Evolutionary conservation across 2,329 filamentous ascomycete genomes (phyloP), one percentile per base, ranked within the genome.

Genomic region (Diaporthe humulicola): DNA sequence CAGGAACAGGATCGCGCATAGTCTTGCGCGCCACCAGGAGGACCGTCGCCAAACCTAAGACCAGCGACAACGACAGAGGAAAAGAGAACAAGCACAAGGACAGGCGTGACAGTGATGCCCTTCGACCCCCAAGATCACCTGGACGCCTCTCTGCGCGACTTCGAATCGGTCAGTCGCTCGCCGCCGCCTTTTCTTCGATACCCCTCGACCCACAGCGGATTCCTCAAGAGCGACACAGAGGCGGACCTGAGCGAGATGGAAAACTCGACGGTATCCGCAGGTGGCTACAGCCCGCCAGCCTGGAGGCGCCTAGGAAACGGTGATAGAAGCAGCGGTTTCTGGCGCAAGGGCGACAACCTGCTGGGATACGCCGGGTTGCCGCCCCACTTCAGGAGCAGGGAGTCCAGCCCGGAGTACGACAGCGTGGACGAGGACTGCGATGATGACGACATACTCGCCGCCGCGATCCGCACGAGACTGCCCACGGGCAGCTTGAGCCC

Each of bases 281-380:
- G 88, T 86, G 89, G 89, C 76, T 91, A 89, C 85, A 90, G 88
- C 80, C 90, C 90, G 73, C 90, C 90, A 77, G 90, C 90, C 64
- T 91, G 90, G 90, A 86, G 88, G 80, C 88, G 89, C 78, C 88
- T 91, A 83, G 87, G 86, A 85, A 91, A 90, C 86, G 90, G 89
- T 79, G 86, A 87, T 78, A 86, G 87, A 80, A 90, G 87, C 82
- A 89, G 86, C 79, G 89, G 89, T 77, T 91, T 92, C 81, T 92
- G 93, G 88, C 88, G 89, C 78, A 84, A 85, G 77, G 88, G 67
- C 58, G 76, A 73, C 54, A 74, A 77, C 73, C 74, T 81, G 76
- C 58, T 79, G 74, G 61, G 79, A 73, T 78, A 74, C 36, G 75
- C 58, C 5, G 75, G 74, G 0, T 76, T 74, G 66, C 79, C 78